Base-by-base conservation (phyloP, 768 basidiomycete genomes). In the Boletus insuetus region DNA sequence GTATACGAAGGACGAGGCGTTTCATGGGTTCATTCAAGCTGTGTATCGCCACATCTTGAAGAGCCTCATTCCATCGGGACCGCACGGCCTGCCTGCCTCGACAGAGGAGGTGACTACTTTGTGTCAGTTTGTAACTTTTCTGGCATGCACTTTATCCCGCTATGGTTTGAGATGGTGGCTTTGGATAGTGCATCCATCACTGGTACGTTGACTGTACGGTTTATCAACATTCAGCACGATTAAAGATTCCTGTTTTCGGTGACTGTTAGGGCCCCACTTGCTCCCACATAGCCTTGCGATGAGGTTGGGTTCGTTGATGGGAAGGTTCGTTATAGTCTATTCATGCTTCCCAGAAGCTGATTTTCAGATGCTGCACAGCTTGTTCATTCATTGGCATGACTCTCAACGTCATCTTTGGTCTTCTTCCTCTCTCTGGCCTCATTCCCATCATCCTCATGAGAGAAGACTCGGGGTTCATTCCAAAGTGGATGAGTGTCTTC, bases 21-120 rank as follows among this genome's bases (percentile, higher is more conserved):
- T 80, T 63, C 78, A 78, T 41, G 82, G 82, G 3, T 70, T 88
- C 11, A 77, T 92, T 3, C 89, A 91, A 62, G 78, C 77, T 0
- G 91, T 83, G 0, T 92, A 86, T 64, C 79, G 85, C 12, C 63
- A 71, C 7, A 70, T 82, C 3, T 49, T 80, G 4, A 61, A 61
- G 46, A 16, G 41, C 2, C 60, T 75, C 26, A 55, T 41, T 0
- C 51, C 64, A 42, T 22, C 45, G 44, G 48, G 29, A n/a, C 9
- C 12, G 4, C 46, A 24, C 9, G 12, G 26, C n/a, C 11, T 12
- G 43, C 4, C 19, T 24, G 32, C 32, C 10, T 10, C 32, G 10
- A 34, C 32, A 4, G 55, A 56, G 8, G 57, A 38, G 37, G 37
- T n/a, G n/a, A n/a, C n/a, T n/a, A n/a, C n/a, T n/a, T n/a, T n/a